These are phyloP conservation scores for Phytopythium chamaehyphon DNA, from an alignment of 352 stramenopile species.

Conservation along the genomic window DNA sequence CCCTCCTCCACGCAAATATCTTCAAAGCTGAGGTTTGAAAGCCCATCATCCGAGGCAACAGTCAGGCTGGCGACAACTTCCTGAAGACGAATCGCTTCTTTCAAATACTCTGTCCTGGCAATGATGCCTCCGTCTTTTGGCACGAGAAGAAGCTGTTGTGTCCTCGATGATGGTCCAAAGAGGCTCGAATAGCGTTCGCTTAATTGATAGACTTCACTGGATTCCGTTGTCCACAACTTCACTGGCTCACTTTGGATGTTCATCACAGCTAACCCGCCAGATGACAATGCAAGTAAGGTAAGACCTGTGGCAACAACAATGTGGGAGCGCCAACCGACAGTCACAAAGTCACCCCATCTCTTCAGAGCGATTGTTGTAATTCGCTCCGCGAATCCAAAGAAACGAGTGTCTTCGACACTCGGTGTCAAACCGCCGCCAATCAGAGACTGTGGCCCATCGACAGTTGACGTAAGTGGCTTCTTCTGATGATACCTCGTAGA, in stretches of 20 bases:
- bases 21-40: conserved; percentile 20
- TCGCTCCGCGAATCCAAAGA: conserved; percentile 27
- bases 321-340: conserved; percentile 15
- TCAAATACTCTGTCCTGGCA: conserved; percentile 29
- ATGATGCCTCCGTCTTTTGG: conserved; percentile 47
- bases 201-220: conserved; percentile 38
- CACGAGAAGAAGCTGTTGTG: conserved; percentile 47
- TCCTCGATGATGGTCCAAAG: conserved; percentile 55
- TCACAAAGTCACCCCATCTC: conserved; percentile 36
- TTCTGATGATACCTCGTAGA: conserved; percentile 30
- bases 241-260: conserved; percentile 46
- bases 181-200: conserved; percentile 37
- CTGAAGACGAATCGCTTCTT: conserved; percentile 46
- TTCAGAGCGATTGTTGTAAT: conserved; percentile 22
- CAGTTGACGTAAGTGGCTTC: conserved; percentile 16
- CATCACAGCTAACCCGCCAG: conserved; percentile 22
- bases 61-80: conserved; percentile 20
- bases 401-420: conserved; percentile 6
- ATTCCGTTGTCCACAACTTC: conserved; percentile 50
- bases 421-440: conserved; percentile 3
- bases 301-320: conserved; percentile 21
- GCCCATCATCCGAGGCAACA: conserved; percentile 6
- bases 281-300: conserved; percentile 11
- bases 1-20: conserved; percentile 49
- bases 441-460: conserved; percentile 10